phyloP scores from a whole-genome alignment of 148 eudicot genomes.

The Selenicereus undatus region DNA sequence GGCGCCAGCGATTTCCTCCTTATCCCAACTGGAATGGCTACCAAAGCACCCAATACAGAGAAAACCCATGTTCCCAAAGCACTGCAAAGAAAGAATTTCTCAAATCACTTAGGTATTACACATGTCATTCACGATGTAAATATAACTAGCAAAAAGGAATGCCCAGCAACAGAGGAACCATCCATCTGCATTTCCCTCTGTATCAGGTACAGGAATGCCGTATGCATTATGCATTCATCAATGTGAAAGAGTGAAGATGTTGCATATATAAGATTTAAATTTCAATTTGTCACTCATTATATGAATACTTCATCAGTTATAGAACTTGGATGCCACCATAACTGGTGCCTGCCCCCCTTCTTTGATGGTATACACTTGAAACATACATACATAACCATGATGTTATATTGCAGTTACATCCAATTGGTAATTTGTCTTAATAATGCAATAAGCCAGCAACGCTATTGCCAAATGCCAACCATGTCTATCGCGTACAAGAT shows the following conservation, averaged over 20 bases:
- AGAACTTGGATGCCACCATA: neutral
- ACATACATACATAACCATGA: neutral
- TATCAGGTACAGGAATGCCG: neutral
- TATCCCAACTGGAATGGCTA: conserved; percentile 90
- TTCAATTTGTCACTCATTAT: no score
- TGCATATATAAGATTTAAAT: neutral
- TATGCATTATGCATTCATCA: neutral
- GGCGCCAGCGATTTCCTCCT: conserved; percentile 84
- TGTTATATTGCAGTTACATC: neutral
- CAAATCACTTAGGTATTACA: neutral
- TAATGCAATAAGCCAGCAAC: neutral
- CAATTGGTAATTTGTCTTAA: neutral
- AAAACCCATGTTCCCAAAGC: conserved; percentile 98
- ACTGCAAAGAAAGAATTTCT: conserved; percentile 34
- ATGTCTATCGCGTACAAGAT: no score
- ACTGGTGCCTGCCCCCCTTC: no score
- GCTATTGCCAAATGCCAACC: no score
- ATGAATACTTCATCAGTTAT: neutral
- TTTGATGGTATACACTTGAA: neutral
- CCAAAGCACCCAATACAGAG: conserved; percentile 90
- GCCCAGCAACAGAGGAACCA: neutral
- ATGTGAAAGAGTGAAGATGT: neutral
- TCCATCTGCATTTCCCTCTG: neutral
- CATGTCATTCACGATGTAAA: conserved; percentile 1
- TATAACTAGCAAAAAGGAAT: neutral